Evolutionary conservation across 495 filamentous ascomycete genomes (phyloP).

Genomic region (Trichocladium antarcticum): DNA sequence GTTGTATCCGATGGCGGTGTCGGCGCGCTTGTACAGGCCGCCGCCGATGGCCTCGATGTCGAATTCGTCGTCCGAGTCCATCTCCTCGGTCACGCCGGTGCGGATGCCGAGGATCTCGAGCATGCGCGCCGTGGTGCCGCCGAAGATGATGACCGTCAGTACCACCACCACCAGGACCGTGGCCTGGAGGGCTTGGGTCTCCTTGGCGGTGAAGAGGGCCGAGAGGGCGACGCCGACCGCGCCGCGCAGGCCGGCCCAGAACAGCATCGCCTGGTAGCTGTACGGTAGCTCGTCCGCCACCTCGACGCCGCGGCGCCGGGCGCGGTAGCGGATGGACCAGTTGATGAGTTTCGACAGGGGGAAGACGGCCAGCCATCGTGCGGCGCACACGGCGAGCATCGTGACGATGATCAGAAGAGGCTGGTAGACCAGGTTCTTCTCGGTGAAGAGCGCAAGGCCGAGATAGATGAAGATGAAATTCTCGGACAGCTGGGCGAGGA

Average conservation of each 20-base stretch:
- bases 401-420: conserved; percentile 93
- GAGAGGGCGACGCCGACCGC: conserved; percentile 94
- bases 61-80: conserved; percentile 96
- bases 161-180: conserved; percentile 96
- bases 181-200: conserved; percentile 67
- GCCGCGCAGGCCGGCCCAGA: conserved; percentile 93
- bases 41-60: conserved; percentile 79
- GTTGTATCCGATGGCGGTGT: conserved; percentile 57
- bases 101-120: conserved; percentile 88
- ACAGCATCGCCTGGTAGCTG: conserved; percentile 92
- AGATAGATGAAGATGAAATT: conserved; percentile 99
- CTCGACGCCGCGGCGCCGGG: conserved; percentile 60
- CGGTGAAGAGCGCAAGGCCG: conserved; percentile 86
- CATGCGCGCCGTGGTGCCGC: conserved; percentile 97
- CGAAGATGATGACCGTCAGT: conserved; percentile 95
- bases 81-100: conserved; percentile 91
- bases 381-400: conserved; percentile 79
- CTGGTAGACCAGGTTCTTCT: conserved; percentile 75
- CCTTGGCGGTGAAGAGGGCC: conserved; percentile 70
- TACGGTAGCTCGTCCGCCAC: conserved; percentile 83
- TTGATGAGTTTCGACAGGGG: conserved; percentile 85
- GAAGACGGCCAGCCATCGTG: conserved; percentile 88
- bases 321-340: conserved; percentile 85
- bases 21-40: conserved; percentile 66
- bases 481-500: conserved; percentile 88